Conservation (phyloP, 192 early-diverging fungal species). For the Coemansia sp. region DNA sequence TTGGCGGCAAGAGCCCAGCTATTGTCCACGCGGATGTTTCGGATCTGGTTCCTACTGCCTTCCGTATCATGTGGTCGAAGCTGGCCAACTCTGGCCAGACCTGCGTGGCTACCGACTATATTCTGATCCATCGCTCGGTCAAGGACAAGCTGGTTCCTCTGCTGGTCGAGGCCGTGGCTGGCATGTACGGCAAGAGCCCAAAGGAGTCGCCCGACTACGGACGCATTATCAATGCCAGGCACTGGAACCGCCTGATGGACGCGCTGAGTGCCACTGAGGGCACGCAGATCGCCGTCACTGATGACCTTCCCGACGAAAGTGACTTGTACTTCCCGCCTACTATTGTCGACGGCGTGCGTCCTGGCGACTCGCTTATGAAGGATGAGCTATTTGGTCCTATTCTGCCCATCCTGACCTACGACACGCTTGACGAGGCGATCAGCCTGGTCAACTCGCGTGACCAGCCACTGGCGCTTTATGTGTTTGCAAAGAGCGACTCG, state of each 20-base stretch:
- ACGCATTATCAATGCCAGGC: conserved; percentile 74
- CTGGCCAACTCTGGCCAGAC: conserved; percentile 89
- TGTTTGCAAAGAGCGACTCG: conserved; percentile 64
- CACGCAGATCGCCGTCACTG: conserved; percentile 61
- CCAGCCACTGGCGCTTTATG: conserved; percentile 82
- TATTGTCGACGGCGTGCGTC: conserved; percentile 72
- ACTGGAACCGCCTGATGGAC: conserved; percentile 68
- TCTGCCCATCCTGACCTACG: conserved; percentile 76
- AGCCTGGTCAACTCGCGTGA: conserved; percentile 65
- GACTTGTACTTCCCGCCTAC: conserved; percentile 84
- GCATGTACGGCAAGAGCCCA: conserved; percentile 60
- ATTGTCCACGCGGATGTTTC: conserved; percentile 68
- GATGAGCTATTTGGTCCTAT: conserved; percentile 94
- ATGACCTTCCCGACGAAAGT: conserved; percentile 57
- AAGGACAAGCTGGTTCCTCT: conserved; percentile 64
- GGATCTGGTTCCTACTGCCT: conserved; percentile 68
- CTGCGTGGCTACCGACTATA: conserved; percentile 88
- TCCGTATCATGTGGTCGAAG: conserved; percentile 83
- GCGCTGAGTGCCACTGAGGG: conserved; percentile 60
- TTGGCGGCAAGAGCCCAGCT: conserved; percentile 88
- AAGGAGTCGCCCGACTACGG: conserved; percentile 60
- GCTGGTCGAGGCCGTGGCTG: conserved; percentile 49
- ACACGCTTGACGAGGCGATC: conserved; percentile 68
- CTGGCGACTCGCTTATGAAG: conserved; percentile 69
- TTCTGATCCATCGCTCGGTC: conserved; percentile 68